Evolutionary conservation across 257 asterid genomes (phyloP), one percentile per base, ranked within the genome.

Genomic region (Solanum lycopersicoides): DNA sequence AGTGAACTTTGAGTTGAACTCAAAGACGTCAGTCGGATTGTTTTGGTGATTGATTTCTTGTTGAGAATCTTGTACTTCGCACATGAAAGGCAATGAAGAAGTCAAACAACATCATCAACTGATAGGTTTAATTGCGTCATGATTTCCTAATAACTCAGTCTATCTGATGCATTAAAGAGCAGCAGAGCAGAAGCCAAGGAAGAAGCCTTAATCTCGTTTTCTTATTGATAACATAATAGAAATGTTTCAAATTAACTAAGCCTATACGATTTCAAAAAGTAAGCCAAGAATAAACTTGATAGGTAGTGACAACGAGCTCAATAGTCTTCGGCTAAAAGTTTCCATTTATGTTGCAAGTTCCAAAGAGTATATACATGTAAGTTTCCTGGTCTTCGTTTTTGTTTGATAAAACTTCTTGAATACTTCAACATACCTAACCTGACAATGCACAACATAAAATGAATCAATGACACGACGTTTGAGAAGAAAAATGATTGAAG

Each of bases 381-480:
- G 95, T 88, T 97, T 97, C 86, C 99, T 91, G 90, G 96, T 98
- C 95, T 97, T 97, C 37, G 99, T 96, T 92, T 96, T 97, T 87
- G 99, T 97, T 85, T 97, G 98, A 89, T 97, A 97, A 92, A 96
- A 97, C 88, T 97, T 98, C 86, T 93, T 92, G 89, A 97, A 97
- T n/a, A 96, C 98, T 90, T 97, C 99, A 66, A 96, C 98, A 10
- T 99, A 96, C 92, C 90, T 96, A 74, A 97, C 99, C 98, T 97
- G 91, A 83, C 80, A 82, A 83, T 35, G 65, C 12, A 6, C 83
- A 82, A 59, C 32, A 16, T 44, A 71, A 86, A 44, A 83, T 28
- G 60, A 11, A 25, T 72, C 60, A 76, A 86, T 74, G 86, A 56
- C 44, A 86, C 15, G 41, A 47, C 73, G 56, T n/a, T 72, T 83